Base-by-base conservation (phyloP, 306 rosid species). In the Glycine tomentella region DNA sequence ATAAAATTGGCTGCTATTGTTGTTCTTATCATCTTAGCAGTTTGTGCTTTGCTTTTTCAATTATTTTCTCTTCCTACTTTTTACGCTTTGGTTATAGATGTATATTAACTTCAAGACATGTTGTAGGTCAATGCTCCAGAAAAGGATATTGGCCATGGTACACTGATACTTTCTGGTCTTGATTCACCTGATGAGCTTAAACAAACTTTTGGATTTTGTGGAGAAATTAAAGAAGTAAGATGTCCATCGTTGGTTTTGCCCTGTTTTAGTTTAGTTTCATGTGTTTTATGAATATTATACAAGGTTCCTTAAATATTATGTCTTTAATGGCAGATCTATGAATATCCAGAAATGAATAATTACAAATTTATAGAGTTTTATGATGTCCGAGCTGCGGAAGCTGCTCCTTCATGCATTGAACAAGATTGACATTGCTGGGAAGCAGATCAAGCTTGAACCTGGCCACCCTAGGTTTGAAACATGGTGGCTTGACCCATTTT, bases 331-430 rank as follows among this genome's bases (percentile, higher is more conserved):
- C 86, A 91, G 95, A 86, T 91, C 79, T 80, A 69, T 62, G 93
- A 86, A 72, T 67, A 81, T 86, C 85, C 89, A 70, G 85, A 89
- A 67, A 67, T 83, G 84, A 76, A 42, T 50, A 86, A 77, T 57
- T 77, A 58, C 83, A 87, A 79, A 72, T 78, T 86, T 71, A 61
- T 91, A 46, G 95, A 91, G 80, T 91, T 89, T 86, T 89, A 91
- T 83, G 95, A 91, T 74, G 86, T 83, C 56, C 89, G 95, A 84
- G 93, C 93, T 38, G 91, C 95, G 16, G 95, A 91, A 87, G 82
- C 87, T 80, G 95, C 95, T 83, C n/a, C 86, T 88, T 68, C 83
- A 70, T 66, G 92, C 87, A n/a, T 62, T 89, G 84, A 83, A 83
- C 83, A 84, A 80, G 78, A 87, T 86, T 50, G 91, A 83, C 71